Conservation (phyloP, 441 rosid species). For the Geranium incanum region DNA sequence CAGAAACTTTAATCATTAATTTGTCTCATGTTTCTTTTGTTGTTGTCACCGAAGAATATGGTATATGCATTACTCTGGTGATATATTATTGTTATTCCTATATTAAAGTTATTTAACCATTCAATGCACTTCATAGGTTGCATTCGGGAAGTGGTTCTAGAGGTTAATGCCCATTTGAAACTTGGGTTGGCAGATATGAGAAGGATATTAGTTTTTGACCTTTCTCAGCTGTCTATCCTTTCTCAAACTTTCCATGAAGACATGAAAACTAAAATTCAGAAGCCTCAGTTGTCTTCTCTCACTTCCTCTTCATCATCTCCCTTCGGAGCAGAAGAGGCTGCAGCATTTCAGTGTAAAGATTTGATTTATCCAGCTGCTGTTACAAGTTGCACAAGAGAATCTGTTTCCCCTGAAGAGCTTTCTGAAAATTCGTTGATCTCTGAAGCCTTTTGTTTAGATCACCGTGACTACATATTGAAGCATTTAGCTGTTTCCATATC, state of each 20-base stretch:
- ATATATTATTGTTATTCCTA: conserved; percentile 17
- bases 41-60: conserved; percentile 52
- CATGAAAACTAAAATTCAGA: conserved; percentile 38
- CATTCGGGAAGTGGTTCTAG: conserved; percentile 53
- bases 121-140: conserved; percentile 42
- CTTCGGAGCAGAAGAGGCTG: conserved; percentile 33
- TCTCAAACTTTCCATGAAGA: conserved; percentile 49
- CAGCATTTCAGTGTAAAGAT: conserved; percentile 31
- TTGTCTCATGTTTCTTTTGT: conserved; percentile 52
- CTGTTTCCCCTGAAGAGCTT: conserved; percentile 22
- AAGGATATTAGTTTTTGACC: conserved; percentile 48
- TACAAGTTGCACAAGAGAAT: conserved; percentile 35
- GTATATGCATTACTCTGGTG: conserved; percentile 35
- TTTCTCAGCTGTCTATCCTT: conserved; percentile 56
- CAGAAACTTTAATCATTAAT: conserved; percentile 40
- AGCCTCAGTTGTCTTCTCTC: conserved; percentile 50
- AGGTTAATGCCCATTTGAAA: conserved; percentile 48
- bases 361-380: conserved; percentile 31
- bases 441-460: conserved; percentile 28
- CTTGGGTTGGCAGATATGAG: conserved; percentile 37
- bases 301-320: conserved; percentile 36
- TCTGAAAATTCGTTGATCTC: conserved; percentile 22
- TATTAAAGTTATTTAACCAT: conserved; percentile 21
- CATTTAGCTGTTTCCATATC: conserved; percentile 49
- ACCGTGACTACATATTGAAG: conserved; percentile 54